Evolutionary conservation across 495 filamentous ascomycete species (phyloP), one percentile per base, ranked within the genome.

Genomic region (Chaetomidium leptoderma): DNA sequence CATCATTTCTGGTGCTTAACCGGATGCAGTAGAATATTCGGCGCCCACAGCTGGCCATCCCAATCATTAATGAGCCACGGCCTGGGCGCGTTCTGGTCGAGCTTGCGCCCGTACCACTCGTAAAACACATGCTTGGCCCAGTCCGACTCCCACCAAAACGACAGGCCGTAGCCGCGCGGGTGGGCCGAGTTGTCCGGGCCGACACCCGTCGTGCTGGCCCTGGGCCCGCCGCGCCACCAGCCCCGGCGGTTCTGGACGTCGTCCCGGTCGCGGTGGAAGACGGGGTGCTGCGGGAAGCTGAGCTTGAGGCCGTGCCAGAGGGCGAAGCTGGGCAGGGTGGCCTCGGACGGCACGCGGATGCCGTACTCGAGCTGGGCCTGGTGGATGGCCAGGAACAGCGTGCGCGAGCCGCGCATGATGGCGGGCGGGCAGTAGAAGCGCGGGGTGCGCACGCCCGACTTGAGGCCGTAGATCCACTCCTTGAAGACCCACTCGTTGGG

Each of bases 401-500:
- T 11, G 36, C 70, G 62, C 19, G 58, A 63, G 21, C 62, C 57
- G 29, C 70, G 66, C 56, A 43, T 60, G 47, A 72, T 67, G 40
- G 70, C 70, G 10, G 70, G 70, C 45, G 70, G 70, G 63, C 68
- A 70, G 47, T 69, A 70, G 51, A 63, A 70, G 39, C 68, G 66
- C 19, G 66, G 64, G 1, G 68, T 70, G 6, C 55, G 37, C 33
- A 47, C 6, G 27, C 63, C 68, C 19, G 48, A 13, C 27, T 29
- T 68, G 79, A 68, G 88, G 33, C 67, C 67, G 51, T 50, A 6
- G 23, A 71, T 42, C 69, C 69, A 71, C 60, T 69, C 64, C 35
- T 75, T 78, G 55, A 78, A 77, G 40, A 79, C 70, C 81, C 81
- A 83, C 51, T 73, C 67, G 19, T 55, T 48, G 27, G 69, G 63